Percentiles rank a stretch among this genome's conserved stretches.
phyloP scores from a whole-genome alignment of 2,329 filamentous ascomycete genomes.

The Cytospora mali region DNA sequence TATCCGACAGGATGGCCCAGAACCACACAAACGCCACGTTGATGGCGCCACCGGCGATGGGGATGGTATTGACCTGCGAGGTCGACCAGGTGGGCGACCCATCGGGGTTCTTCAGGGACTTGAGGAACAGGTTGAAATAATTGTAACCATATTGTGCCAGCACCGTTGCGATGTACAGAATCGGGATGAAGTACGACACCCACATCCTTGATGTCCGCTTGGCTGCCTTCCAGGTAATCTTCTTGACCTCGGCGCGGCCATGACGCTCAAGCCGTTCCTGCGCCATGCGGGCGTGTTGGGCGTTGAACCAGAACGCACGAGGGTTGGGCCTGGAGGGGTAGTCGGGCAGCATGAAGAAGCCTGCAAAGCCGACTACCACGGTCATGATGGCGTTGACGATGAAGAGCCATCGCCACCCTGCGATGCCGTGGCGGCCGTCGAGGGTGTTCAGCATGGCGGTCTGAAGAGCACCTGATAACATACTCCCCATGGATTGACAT shows the following conservation, averaged over 20 bases:
- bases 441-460: constrained; percentile 56
- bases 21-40: constrained; percentile 56
- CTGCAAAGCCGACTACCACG: constrained; percentile 52
- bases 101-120: constrained; percentile 43
- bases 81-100: constrained; percentile 46
- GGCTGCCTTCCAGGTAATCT: constrained; percentile 46
- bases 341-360: constrained; percentile 51
- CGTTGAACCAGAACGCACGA: constrained; percentile 49
- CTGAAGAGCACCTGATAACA: constrained; percentile 58
- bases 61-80: constrained; percentile 51
- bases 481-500: constrained; percentile 53
- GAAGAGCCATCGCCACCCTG: constrained; percentile 57
- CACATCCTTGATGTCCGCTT: constrained; percentile 48
- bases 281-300: constrained; percentile 44
- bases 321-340: constrained; percentile 45
- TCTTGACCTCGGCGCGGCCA: constrained; percentile 48
- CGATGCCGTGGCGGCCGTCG: constrained; percentile 49
- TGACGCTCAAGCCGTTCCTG: constrained; percentile 47
- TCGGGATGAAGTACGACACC: constrained; percentile 49
- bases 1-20: constrained; percentile 55
- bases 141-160: constrained; percentile 49
- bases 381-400: constrained; percentile 60
- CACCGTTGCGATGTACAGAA: constrained; percentile 49
- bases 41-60: constrained; percentile 50
- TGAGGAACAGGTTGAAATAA: constrained; percentile 49